These are phyloP conservation scores for Talaromyces sp. DNA, from an alignment of 2,329 filamentous ascomycete species.

Conservation along the genomic window DNA sequence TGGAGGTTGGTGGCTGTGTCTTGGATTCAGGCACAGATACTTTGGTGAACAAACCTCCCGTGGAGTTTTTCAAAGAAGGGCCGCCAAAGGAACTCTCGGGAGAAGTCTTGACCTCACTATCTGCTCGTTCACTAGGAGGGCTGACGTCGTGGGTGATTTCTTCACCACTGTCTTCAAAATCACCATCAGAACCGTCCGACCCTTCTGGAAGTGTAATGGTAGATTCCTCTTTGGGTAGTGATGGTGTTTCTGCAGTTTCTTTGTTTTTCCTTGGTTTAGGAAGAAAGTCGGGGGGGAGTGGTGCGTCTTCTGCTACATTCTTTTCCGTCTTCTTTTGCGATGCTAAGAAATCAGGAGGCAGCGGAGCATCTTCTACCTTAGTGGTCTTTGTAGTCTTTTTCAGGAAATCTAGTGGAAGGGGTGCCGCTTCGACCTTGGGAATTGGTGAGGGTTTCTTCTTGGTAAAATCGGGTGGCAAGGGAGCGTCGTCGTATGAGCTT, in stretches of 20 bases:
- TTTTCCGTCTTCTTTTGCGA: slow-evolving; percentile 12
- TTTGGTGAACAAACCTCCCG: slow-evolving; percentile 37
- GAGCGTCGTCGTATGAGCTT: slow-evolving; percentile 35
- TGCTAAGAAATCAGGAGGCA: slow-evolving; percentile 16
- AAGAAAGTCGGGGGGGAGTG: slow-evolving; percentile 20
- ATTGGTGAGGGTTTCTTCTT: slow-evolving; percentile 1
- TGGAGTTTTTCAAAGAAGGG: slow-evolving; percentile 29
- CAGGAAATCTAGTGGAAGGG: slow-evolving; percentile 21
- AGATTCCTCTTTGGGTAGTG: slow-evolving; percentile 21
- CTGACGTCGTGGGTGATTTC: slow-evolving; percentile 39
- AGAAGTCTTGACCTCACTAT: slow-evolving; percentile 32
- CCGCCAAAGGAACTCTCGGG: slow-evolving; percentile 42
- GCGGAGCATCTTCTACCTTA: slow-evolving; percentile 14
- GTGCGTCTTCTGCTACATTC: slow-evolving; percentile 16
- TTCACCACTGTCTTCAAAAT: slow-evolving; percentile 43
- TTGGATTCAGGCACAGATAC: slow-evolving; percentile 24
- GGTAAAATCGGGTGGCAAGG: slow-evolving; percentile 26
- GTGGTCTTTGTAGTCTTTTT: background rate
- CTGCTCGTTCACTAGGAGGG: slow-evolving; percentile 21
- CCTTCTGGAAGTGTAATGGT: slow-evolving; percentile 28
- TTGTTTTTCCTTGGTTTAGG: slow-evolving; percentile 11
- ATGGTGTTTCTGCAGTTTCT: slow-evolving; percentile 14
- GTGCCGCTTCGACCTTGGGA: slow-evolving; percentile 15
- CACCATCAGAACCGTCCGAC: slow-evolving; percentile 32
- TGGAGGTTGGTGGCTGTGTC: slow-evolving; percentile 19